Percentiles rank a stretch among this genome's conserved stretches.
Evolutionary conservation across 148 eudicot species (phyloP).

Genomic region (Vaccinium darrowii): DNA sequence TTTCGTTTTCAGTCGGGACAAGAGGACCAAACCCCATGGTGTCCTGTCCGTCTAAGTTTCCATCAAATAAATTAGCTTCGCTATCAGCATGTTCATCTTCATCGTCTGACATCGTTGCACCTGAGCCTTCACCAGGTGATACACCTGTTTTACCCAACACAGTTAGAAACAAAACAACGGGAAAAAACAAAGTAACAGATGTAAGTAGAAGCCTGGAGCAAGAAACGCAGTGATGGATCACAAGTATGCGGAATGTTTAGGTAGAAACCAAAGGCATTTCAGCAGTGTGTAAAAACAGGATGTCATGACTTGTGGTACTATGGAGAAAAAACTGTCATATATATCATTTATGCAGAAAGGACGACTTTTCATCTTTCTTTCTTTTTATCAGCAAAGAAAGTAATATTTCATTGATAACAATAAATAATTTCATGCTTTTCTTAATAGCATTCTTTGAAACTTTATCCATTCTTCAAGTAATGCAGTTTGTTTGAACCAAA

Average conservation of each 20-base stretch:
- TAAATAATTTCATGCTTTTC: not conserved
- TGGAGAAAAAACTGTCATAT: too few species aligned
- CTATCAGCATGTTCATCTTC: conserved; percentile 78
- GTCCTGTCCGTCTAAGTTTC: conserved; percentile 63
- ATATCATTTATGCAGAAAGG: too few species aligned
- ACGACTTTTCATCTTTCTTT: too few species aligned
- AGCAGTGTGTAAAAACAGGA: not conserved
- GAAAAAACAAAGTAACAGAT: too few species aligned
- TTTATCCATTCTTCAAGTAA: not conserved
- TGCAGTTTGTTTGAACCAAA: not conserved
- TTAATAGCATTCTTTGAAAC: not conserved
- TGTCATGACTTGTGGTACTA: not conserved
- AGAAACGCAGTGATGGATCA: not conserved
- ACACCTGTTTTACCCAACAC: conserved; percentile 57
- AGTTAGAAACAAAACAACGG: not conserved
- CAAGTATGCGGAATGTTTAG: too few species aligned
- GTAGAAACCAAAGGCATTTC: not conserved
- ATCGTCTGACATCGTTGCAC: conserved; percentile 89
- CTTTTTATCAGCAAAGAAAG: too few species aligned
- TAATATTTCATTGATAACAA: too few species aligned
- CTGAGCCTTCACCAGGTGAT: conserved; percentile 88
- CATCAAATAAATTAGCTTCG: conserved; percentile 68
- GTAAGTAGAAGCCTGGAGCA: not conserved
- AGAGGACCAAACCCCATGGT: conserved; percentile 88
- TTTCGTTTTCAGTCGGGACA: conserved; percentile 77